Conservation (phyloP, 495 filamentous ascomycete genomes). For the Aspergillus diversus region DNA sequence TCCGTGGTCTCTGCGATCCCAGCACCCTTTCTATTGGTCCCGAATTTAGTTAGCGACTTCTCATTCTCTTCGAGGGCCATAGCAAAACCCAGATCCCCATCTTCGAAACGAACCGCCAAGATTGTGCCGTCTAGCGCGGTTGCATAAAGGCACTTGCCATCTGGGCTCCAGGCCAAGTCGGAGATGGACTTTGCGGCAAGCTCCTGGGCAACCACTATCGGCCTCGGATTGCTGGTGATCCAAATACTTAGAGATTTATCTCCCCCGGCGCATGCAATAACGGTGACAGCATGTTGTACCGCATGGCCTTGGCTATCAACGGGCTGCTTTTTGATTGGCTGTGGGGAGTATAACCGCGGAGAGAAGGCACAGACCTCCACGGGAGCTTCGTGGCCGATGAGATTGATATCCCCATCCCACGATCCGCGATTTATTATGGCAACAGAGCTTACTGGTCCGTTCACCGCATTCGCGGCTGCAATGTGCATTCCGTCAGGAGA, state of each 20-base stretch:
- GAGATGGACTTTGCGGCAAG: conserved; percentile 87
- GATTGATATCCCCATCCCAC: conserved; percentile 96
- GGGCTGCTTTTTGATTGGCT: conserved; percentile 55
- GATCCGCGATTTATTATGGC: conserved; percentile 90
- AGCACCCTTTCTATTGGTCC: conserved; percentile 79
- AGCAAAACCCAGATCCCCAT: conserved; percentile 73
- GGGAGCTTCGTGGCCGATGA: conserved; percentile 95
- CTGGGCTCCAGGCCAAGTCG: conserved; percentile 93
- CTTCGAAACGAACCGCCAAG: conserved; percentile 71
- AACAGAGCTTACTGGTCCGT: conserved; percentile 95
- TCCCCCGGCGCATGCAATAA: conserved; percentile 94
- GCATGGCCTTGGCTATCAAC: conserved; percentile 42
- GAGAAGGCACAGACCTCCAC: conserved; percentile 98
- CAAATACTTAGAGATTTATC: conserved; percentile 95
- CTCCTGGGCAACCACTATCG: conserved; percentile 86
- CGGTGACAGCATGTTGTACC: conserved; percentile 69
- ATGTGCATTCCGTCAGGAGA: conserved; percentile 97
- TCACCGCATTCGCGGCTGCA: conserved; percentile 93
- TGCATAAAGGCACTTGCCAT: conserved; percentile 83
- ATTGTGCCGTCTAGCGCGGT: conserved; percentile 89
- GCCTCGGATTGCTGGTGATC: conserved; percentile 92
- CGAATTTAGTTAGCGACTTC: conserved; percentile 88
- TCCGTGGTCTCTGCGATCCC: conserved; percentile 91
- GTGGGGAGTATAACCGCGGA: conserved; percentile 81
- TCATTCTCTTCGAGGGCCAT: conserved; percentile 85